These are phyloP conservation scores for Globisporangium recalcitrans DNA, from an alignment of 352 stramenopile genomes.

Conservation along the genomic window DNA sequence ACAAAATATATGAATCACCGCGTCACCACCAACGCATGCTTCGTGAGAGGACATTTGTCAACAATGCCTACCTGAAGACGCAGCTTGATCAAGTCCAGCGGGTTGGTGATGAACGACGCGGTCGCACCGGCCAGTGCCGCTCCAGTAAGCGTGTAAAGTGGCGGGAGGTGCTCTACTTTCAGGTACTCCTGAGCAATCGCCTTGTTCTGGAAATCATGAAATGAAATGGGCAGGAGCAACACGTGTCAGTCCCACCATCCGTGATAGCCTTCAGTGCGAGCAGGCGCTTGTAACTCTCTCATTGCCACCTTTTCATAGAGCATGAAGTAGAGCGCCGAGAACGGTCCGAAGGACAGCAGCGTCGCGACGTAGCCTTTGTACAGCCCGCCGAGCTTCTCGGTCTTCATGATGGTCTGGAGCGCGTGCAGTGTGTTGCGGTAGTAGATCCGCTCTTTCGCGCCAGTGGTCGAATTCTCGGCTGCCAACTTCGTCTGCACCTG, in stretches of 20 bases:
- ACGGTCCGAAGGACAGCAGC: constrained; percentile 95
- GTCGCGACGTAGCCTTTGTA: constrained; percentile 96
- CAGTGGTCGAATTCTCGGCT: not conserved
- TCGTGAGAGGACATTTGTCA: too few relatives aligned
- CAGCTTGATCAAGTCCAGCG: constrained; percentile 96
- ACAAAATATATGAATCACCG: not conserved
- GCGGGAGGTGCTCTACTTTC: constrained; percentile 36
- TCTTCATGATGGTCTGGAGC: constrained; percentile 85
- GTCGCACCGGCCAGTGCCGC: constrained; percentile 83
- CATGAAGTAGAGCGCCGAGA: constrained; percentile 97
- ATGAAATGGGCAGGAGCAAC: not conserved
- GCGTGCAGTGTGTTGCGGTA: constrained; percentile 92
- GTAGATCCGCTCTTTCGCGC: constrained; percentile 32
- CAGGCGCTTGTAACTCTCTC: not conserved
- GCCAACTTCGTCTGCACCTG: constrained; percentile 86
- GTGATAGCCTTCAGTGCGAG: not conserved
- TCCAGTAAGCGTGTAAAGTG: constrained; percentile 57
- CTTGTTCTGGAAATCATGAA: constrained; percentile 38
- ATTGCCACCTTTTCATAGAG: constrained; percentile 91
- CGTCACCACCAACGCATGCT: not conserved
- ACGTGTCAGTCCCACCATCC: not conserved
- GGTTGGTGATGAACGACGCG: constrained; percentile 95
- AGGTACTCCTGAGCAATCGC: constrained; percentile 40
- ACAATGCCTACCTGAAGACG: constrained; percentile 87
- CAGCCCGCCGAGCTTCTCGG: constrained; percentile 88